phyloP scores from a whole-genome alignment of 495 filamentous ascomycete genomes.

The Penicillium coffeae region DNA sequence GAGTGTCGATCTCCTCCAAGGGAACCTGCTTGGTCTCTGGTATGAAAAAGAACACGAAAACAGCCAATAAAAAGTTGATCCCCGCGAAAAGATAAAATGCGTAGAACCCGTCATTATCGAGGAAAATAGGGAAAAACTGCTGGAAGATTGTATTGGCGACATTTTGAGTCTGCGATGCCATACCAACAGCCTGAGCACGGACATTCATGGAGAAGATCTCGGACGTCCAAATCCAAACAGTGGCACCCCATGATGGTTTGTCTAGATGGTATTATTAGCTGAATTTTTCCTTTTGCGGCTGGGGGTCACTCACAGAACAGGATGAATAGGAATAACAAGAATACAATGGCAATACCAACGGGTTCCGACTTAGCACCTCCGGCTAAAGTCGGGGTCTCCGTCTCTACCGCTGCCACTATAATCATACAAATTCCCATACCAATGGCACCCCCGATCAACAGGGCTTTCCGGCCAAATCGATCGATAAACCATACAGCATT shows the following conservation, averaged over 20 bases:
- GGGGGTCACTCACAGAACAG: slow-evolving; percentile 53
- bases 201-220: slow-evolving; percentile 67
- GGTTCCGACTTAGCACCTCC: slow-evolving; percentile 48
- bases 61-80: slow-evolving; percentile 55
- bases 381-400: slow-evolving; percentile 48
- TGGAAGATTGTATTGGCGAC: slow-evolving; percentile 62
- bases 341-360: slow-evolving; percentile 61
- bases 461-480: slow-evolving; percentile 62
- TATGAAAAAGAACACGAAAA: slow-evolving; percentile 72
- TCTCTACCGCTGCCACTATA: slow-evolving; percentile 62
- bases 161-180: slow-evolving; percentile 64
- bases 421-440: slow-evolving; percentile 70
- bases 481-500: slow-evolving; percentile 69
- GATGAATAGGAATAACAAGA: slow-evolving; percentile 60
- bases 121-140: slow-evolving; percentile 65
- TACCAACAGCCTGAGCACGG: slow-evolving; percentile 62
- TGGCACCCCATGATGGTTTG: slow-evolving; percentile 66
- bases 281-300: background rate
- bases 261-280: slow-evolving; percentile 31
- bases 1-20: slow-evolving; percentile 61
- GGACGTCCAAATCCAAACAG: slow-evolving; percentile 64
- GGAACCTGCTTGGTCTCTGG: slow-evolving; percentile 69
- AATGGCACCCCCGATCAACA: slow-evolving; percentile 64
- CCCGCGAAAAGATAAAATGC: slow-evolving; percentile 51
- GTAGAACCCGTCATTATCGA: slow-evolving; percentile 52